These are phyloP conservation scores for Linnemannia zychae DNA, from an alignment of 192 early-diverging fungal species.

Conservation along the genomic window DNA sequence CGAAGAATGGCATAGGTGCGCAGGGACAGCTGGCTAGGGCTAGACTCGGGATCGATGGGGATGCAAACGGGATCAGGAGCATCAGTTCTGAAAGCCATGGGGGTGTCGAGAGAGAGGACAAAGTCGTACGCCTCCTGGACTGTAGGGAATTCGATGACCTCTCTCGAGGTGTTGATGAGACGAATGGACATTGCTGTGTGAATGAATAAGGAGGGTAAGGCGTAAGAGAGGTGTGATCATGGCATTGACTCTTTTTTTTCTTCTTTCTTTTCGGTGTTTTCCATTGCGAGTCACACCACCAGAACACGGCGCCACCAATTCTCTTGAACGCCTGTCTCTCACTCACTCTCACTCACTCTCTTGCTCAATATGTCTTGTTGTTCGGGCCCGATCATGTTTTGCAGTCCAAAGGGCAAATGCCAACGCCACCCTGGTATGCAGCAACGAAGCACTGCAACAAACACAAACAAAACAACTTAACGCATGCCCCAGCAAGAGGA, in stretches of 20 bases:
- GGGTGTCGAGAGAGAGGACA: slow-evolving; percentile 49
- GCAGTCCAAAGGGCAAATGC: too few species aligned
- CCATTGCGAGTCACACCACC: neutral
- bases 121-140: slow-evolving; percentile 49
- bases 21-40: slow-evolving; percentile 27
- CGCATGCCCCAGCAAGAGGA: too few species aligned
- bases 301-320: neutral
- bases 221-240: slow-evolving; percentile 1
- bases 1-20: slow-evolving; percentile 54
- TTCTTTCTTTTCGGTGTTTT: slow-evolving; percentile 14
- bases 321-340: too few species aligned
- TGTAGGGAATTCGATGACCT: slow-evolving; percentile 45
- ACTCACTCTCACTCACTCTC: too few species aligned
- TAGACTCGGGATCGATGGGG: slow-evolving; percentile 55
- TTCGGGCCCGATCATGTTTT: too few species aligned
- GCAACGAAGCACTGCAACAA: too few species aligned
- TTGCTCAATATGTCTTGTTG: too few species aligned
- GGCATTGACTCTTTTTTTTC: slow-evolving; percentile 2
- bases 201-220: neutral
- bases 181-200: slow-evolving; percentile 37
- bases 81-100: slow-evolving; percentile 55
- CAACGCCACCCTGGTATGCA: too few species aligned
- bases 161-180: slow-evolving; percentile 46
- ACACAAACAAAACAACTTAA: too few species aligned
- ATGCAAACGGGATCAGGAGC: slow-evolving; percentile 48